Conservation (phyloP, 2,329 filamentous ascomycete genomes). For the Cladosporium sp. region DNA sequence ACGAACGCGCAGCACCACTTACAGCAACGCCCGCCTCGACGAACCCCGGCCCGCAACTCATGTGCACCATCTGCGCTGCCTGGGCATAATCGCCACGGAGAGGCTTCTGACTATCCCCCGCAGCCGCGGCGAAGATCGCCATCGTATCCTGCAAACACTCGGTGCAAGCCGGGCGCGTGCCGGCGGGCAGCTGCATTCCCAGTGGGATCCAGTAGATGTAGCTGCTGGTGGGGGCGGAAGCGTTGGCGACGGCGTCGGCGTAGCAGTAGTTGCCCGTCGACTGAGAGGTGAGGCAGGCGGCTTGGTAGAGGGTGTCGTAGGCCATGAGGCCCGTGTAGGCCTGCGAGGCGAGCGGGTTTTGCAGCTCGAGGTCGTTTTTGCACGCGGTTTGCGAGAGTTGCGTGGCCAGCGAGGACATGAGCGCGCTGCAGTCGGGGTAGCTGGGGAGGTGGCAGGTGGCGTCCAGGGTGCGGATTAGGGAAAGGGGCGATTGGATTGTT, state of each 20-base stretch:
- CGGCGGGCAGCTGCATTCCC: conserved; percentile 64
- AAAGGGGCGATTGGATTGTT: conserved; percentile 35
- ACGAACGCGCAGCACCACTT: neutral
- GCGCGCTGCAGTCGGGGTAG: conserved; percentile 58
- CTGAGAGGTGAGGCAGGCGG: conserved; percentile 69
- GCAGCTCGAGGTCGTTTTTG: too few species aligned
- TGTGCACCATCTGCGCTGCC: conserved; percentile 71
- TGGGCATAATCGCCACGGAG: conserved; percentile 65
- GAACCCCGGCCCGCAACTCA: conserved; percentile 54
- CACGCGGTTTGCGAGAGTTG: conserved; percentile 66
- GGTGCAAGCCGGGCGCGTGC: conserved; percentile 68
- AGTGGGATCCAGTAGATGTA: conserved; percentile 86
- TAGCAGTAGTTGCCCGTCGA: conserved; percentile 64
- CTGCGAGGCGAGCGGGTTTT: conserved; percentile 67
- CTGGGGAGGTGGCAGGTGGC: conserved; percentile 66
- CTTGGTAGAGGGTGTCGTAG: conserved; percentile 74
- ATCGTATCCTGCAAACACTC: conserved; percentile 76
- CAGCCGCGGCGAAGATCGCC: conserved; percentile 69
- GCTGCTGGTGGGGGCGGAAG: conserved; percentile 62
- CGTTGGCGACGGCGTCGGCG: conserved; percentile 77
- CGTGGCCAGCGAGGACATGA: conserved; percentile 62
- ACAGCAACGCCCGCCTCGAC: conserved; percentile 23
- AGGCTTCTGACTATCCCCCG: conserved; percentile 47
- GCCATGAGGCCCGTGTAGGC: conserved; percentile 72
- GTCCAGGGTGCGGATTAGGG: conserved; percentile 41